phyloP scores from a whole-genome alignment of 2,329 filamentous ascomycete genomes.

The Epicoccum sorghinum region DNA sequence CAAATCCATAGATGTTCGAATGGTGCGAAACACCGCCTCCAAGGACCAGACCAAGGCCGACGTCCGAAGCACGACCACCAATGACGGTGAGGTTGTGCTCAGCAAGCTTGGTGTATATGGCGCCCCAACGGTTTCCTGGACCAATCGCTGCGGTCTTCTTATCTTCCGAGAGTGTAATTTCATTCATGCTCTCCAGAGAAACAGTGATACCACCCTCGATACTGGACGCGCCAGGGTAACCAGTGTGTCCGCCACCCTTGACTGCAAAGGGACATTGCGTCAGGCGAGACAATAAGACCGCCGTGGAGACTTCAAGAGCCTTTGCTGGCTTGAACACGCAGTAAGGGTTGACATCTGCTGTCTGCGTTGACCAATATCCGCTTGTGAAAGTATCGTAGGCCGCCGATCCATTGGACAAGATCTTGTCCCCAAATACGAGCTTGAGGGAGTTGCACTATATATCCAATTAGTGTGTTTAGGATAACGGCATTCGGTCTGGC shows the following conservation, averaged over 20 bases:
- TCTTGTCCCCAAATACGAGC: conserved; percentile 23
- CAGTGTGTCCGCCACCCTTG: conserved; percentile 40
- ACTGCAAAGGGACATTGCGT: conserved; percentile 48
- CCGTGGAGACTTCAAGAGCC: conserved; percentile 25
- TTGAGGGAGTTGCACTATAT: conserved; percentile 29
- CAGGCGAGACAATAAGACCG: conserved; percentile 26
- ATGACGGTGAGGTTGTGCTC: conserved; percentile 29
- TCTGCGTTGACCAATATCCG: conserved; percentile 35
- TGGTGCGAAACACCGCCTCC: conserved; percentile 42
- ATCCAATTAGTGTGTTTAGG: not conserved
- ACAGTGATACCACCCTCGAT: conserved; percentile 38
- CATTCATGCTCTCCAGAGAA: conserved; percentile 32
- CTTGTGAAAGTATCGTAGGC: conserved; percentile 24
- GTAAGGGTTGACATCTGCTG: conserved; percentile 23
- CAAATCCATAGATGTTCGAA: conserved; percentile 35
- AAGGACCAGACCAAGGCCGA: conserved; percentile 33
- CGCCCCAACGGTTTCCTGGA: conserved; percentile 40
- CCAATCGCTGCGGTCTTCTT: conserved; percentile 33
- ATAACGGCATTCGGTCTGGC: not conserved
- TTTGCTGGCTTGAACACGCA: conserved; percentile 36
- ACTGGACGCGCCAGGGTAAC: conserved; percentile 34
- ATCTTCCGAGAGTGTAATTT: conserved; percentile 23
- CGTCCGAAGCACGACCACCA: conserved; percentile 36
- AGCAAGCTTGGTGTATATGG: conserved; percentile 38
- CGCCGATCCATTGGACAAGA: conserved; percentile 19